Conservation (phyloP, 495 filamentous ascomycete genomes). For the Penicillium nucicola region DNA sequence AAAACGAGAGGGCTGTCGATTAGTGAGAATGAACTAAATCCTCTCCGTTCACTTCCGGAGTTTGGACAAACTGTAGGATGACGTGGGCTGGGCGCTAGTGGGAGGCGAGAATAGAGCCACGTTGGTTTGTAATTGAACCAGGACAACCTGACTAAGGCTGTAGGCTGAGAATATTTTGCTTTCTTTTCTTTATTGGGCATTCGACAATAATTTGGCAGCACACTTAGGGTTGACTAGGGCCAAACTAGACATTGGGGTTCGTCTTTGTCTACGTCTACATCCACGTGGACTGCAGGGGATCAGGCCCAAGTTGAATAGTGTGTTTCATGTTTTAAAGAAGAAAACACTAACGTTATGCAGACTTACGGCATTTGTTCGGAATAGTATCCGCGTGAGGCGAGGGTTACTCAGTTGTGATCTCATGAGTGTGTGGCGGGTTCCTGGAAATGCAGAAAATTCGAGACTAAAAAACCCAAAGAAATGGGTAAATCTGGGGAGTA, state of each 20-base stretch:
- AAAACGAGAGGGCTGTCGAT: no score
- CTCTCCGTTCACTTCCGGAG: no score
- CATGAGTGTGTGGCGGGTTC: not conserved
- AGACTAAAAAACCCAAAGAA: not conserved
- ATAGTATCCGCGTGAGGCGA: not conserved
- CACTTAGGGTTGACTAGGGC: not conserved
- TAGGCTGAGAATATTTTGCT: not conserved
- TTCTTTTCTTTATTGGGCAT: not conserved
- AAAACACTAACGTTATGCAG: no score
- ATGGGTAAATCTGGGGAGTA: no score
- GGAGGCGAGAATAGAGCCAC: conserved; percentile 3
- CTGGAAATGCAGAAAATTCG: not conserved
- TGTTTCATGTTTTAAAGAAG: not conserved
- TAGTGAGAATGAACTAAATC: no score
- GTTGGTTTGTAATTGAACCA: not conserved
- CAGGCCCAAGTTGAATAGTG: not conserved
- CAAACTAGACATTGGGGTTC: not conserved
- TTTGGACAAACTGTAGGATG: not conserved
- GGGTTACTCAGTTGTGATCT: conserved; percentile 2
- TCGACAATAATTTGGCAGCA: not conserved
- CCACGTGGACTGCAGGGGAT: not conserved
- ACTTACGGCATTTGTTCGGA: not conserved
- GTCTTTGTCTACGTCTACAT: not conserved
- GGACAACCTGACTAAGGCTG: not conserved
- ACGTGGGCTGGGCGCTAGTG: not conserved